Conservation (phyloP, 768 basidiomycete species). For the Mycena chlorophos region DNA sequence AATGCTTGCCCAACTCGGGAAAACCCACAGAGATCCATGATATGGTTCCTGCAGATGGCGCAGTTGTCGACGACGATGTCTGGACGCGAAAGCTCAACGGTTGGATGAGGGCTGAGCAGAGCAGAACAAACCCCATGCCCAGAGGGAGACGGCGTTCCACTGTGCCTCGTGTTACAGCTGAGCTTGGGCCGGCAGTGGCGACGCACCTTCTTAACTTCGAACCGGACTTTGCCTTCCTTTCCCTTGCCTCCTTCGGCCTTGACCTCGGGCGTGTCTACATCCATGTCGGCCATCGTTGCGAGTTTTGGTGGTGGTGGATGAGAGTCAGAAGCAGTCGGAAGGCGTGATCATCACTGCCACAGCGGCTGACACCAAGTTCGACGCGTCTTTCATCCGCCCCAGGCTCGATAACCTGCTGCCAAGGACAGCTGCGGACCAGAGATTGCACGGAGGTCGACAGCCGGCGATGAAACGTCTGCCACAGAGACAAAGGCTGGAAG, state of each 20-base stretch:
- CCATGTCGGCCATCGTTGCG: slow-evolving; percentile 60
- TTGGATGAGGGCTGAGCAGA: not conserved
- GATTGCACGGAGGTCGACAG: too few species aligned
- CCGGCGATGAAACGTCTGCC: too few species aligned
- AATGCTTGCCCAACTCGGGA: not conserved
- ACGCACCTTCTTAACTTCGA: slow-evolving; percentile 97
- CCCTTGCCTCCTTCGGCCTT: slow-evolving; percentile 57
- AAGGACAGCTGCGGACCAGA: too few species aligned
- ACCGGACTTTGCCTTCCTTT: slow-evolving; percentile 63
- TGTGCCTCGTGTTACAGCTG: slow-evolving; percentile 31
- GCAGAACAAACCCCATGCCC: slow-evolving; percentile 87
- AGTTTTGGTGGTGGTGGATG: not conserved
- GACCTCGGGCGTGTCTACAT: slow-evolving; percentile 47
- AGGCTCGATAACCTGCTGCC: too few species aligned
- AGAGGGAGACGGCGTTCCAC: slow-evolving; percentile 99
- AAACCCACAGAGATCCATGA: slow-evolving; percentile 96
- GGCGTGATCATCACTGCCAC: not conserved
- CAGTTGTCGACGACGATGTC: slow-evolving; percentile 99
- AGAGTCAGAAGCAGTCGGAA: not conserved
- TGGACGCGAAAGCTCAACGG: slow-evolving; percentile 30
- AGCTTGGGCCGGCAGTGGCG: not conserved
- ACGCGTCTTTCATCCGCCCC: too few species aligned
- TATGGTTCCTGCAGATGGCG: slow-evolving; percentile 99
- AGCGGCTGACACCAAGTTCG: not conserved
- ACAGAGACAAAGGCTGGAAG: too few species aligned